Evolutionary conservation across 2,329 filamentous ascomycete genomes (phyloP).

Genomic region (Diaporthe sp.): DNA sequence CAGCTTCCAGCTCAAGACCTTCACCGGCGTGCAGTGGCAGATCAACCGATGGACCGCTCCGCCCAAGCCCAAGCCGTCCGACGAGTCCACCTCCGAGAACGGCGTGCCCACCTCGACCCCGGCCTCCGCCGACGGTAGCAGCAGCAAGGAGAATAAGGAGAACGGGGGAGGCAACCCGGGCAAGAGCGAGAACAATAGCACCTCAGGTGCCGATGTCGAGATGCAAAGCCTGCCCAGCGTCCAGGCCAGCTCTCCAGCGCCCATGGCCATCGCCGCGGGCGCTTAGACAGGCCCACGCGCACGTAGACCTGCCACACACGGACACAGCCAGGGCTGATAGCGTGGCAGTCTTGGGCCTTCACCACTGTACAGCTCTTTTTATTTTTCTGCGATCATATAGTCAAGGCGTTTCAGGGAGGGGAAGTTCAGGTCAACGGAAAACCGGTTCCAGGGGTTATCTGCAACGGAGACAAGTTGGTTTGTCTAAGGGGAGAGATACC

Average conservation of each 20-base stretch:
- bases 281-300: constrained; percentile 46
- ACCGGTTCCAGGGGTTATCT: constrained; percentile 9
- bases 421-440: constrained; percentile 15
- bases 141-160: constrained; percentile 76
- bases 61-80: constrained; percentile 65
- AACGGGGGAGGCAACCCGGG: constrained; percentile 59
- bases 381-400: constrained; percentile 20
- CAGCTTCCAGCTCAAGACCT: constrained; percentile 88
- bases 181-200: constrained; percentile 56
- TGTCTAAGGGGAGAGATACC: constrained; percentile 30
- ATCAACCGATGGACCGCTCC: constrained; percentile 87
- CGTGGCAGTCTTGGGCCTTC: constrained; percentile 4
- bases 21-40: constrained; percentile 89
- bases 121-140: constrained; percentile 62
- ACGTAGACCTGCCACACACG: neutral
- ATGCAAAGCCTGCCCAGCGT: constrained; percentile 67
- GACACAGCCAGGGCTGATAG: neutral
- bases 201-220: constrained; percentile 62
- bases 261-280: constrained; percentile 62
- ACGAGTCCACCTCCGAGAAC: constrained; percentile 63
- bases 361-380: neutral
- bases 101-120: constrained; percentile 62
- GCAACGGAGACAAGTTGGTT: constrained; percentile 23
- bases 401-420: constrained; percentile 26
- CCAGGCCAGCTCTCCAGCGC: constrained; percentile 66